Percentiles rank a stretch among this genome's conserved stretches.
Evolutionary conservation across 2,329 filamentous ascomycete genomes (phyloP).

Genomic region (Diaporthe velutina): DNA sequence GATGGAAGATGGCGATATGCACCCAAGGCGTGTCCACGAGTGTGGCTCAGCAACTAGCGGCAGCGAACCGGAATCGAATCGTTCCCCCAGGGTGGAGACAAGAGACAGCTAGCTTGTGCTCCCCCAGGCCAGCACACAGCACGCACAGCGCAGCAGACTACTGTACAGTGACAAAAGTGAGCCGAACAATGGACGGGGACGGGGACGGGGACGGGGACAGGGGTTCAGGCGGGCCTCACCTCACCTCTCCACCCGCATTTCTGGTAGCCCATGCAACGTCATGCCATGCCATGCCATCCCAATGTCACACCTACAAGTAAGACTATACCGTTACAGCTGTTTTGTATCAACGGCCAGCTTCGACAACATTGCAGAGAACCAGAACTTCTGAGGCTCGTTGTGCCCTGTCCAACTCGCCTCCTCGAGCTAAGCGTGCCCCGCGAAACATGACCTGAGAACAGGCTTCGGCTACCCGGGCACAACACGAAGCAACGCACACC

Average conservation of each 20-base stretch:
- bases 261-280: slow-evolving; percentile 20
- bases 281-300: slow-evolving; percentile 19
- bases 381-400: not conserved
- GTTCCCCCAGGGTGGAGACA: slow-evolving; percentile 13
- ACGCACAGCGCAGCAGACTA: not conserved
- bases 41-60: slow-evolving; percentile 33
- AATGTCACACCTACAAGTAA: not conserved
- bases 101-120: not conserved
- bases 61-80: slow-evolving; percentile 25
- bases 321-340: not conserved
- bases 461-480: slow-evolving; percentile 1
- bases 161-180: not conserved
- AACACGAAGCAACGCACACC: not conserved
- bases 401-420: not conserved
- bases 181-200: not conserved
- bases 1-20: slow-evolving; percentile 26
- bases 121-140: slow-evolving; percentile 6
- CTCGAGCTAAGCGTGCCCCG: not conserved
- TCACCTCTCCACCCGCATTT: slow-evolving; percentile 3
- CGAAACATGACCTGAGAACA: not conserved
- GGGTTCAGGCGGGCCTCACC: slow-evolving; percentile 7
- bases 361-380: not conserved
- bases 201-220: slow-evolving; percentile 4
- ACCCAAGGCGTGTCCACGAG: slow-evolving; percentile 12
- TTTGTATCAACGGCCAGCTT: not conserved